These are phyloP conservation scores for Aquilaria malaccensis DNA, from an alignment of 345 rosid species.

Conservation along the genomic window DNA sequence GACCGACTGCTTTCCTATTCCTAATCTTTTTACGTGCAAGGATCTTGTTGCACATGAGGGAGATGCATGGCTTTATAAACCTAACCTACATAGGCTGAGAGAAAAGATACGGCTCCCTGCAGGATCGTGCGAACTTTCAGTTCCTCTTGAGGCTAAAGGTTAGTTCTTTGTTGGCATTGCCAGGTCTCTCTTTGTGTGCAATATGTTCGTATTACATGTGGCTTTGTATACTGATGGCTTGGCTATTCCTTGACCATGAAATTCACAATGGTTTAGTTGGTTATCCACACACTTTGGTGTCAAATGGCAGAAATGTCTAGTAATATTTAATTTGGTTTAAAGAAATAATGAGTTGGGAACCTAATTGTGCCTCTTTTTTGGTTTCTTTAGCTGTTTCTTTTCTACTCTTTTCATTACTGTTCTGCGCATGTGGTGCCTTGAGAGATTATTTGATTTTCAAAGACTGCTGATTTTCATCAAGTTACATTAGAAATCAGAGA, in stretches of 20 bases:
- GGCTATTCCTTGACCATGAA: background rate
- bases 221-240: background rate
- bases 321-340: too few relatives aligned
- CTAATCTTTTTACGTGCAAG: slow-evolving; percentile 78
- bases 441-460: too few relatives aligned
- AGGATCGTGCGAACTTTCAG: slow-evolving; percentile 88
- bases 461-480: too few relatives aligned
- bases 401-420: too few relatives aligned
- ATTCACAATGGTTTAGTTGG: too few relatives aligned
- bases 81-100: slow-evolving; percentile 50
- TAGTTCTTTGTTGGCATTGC: slow-evolving; percentile 16
- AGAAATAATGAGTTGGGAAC: too few relatives aligned
- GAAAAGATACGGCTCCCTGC: slow-evolving; percentile 63
- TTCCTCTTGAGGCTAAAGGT: slow-evolving; percentile 85
- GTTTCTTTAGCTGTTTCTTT: too few relatives aligned
- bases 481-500: too few relatives aligned
- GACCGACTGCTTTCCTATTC: slow-evolving; percentile 67
- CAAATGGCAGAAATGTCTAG: too few relatives aligned
- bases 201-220: slow-evolving; percentile 2
- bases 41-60: slow-evolving; percentile 54
- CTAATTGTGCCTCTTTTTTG: too few relatives aligned
- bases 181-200: slow-evolving; percentile 1
- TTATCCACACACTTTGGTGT: too few relatives aligned
- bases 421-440: too few relatives aligned
- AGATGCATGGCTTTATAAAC: slow-evolving; percentile 71